These are phyloP conservation scores for Schizochytrium sp. DNA, from an alignment of 108 stramenopile genomes.

Conservation along the genomic window DNA sequence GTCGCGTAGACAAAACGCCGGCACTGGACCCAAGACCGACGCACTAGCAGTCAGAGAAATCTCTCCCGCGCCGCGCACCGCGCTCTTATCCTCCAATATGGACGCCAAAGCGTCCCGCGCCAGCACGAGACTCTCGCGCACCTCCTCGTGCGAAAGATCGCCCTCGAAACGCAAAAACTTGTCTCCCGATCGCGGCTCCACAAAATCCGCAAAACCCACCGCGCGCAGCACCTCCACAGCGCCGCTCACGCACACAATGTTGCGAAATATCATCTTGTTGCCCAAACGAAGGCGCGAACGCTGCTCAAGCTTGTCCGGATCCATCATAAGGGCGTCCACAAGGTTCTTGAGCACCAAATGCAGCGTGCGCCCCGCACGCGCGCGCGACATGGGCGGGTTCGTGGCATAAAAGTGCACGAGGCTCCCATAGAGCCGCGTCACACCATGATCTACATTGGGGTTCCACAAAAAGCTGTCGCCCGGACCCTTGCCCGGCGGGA, in stretches of 20 bases:
- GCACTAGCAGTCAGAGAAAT: neutral
- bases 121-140: neutral
- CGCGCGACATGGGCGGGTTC: neutral
- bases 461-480: slow-evolving; percentile 2
- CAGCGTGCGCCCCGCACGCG: neutral
- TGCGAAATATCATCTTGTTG: neutral
- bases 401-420: neutral
- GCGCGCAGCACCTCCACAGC: neutral
- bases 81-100: neutral
- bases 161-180: neutral
- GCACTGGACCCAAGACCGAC: neutral
- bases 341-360: neutral
- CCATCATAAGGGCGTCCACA: neutral
- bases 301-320: neutral
- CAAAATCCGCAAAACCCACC: neutral
- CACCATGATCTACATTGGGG: neutral
- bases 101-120: neutral
- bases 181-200: neutral
- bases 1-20: neutral
- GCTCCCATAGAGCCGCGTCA: neutral
- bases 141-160: neutral
- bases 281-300: neutral
- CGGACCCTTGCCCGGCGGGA: neutral
- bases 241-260: neutral
- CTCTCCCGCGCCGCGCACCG: neutral